phyloP scores from a whole-genome alignment of 2,329 filamentous ascomycete species.

The Emergomyces orientalis region DNA sequence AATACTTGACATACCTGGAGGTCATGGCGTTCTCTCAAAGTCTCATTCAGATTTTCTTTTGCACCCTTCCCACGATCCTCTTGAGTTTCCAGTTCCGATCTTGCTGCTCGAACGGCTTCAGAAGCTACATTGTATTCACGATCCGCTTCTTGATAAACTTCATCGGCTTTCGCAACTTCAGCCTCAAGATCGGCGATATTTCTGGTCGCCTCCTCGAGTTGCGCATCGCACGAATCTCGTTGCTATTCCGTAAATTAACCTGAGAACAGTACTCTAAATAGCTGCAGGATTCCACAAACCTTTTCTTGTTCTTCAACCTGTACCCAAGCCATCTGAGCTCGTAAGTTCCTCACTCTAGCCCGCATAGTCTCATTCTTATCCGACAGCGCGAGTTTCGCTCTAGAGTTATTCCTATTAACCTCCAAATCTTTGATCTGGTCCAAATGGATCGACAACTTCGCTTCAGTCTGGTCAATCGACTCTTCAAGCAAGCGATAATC shows the following conservation, averaged over 20 bases:
- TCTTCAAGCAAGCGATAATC: conserved; percentile 82
- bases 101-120: conserved; percentile 36
- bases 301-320: conserved; percentile 71
- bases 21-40: conserved; percentile 45
- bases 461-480: conserved; percentile 61
- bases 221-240: conserved; percentile 29
- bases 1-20: conserved; percentile 35
- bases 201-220: conserved; percentile 32
- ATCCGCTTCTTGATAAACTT: conserved; percentile 38
- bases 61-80: conserved; percentile 40
- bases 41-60: conserved; percentile 46
- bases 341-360: conserved; percentile 49
- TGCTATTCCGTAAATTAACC: conserved; percentile 18
- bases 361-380: conserved; percentile 58
- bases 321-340: conserved; percentile 70
- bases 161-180: conserved; percentile 37
- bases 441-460: conserved; percentile 51
- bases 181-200: conserved; percentile 42
- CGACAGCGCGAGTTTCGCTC: conserved; percentile 55
- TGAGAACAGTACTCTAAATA: background rate
- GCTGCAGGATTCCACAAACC: conserved; percentile 20
- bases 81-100: conserved; percentile 36
- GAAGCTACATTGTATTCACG: conserved; percentile 32
- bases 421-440: conserved; percentile 57
- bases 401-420: conserved; percentile 50